Base-by-base conservation (phyloP, 805 yeast species). In the Saccharomycopsis sp. region DNA sequence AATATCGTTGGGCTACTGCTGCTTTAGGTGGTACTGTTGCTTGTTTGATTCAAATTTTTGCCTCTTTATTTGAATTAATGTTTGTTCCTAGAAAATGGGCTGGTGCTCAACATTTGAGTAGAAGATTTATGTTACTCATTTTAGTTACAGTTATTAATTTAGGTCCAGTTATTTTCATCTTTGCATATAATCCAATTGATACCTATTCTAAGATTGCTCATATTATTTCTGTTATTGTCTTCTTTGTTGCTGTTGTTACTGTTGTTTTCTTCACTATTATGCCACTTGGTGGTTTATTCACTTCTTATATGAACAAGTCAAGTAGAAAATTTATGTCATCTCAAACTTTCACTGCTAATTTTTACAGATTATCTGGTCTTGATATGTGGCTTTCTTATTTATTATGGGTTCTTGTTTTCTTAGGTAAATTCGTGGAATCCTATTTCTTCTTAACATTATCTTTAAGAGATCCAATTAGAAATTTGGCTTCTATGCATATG, bases 81-180 rank as follows among this genome's bases (percentile, higher is more conserved):
- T 92, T 87, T 55, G 97, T 92, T 47, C 98, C 98, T 51, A 80
- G 97, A 65, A 76, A 80, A 53, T 92, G 97, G 97, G 94, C 97
- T 27, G 98, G 99, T 64, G 96, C 97, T 61, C 97, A 89, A 67
- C 96, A 84, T 61, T 73, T 92, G 58, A 67, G 86, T 29, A 85
- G 95, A 65, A 80, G 98, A 60, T 69, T 92, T 54, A 58, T 79
- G 69, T 81, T 88, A 58, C 63, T 89, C 59, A 51, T 79, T 40
- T 50, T 74, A 39, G 74, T 87, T 51, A 67, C 87, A 42, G 69
- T 66, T 40, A 54, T 79, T 48, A 92, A 89, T 63, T 67, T 89
- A 57, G 94, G 79, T 51, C 95, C 97, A 29, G 76, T 85, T 25
- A 76, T 85, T 41, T 92, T 84, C 57, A 79, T 88, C 30, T 85